A percentile compares a stretch with the other conserved stretches of the same genome.
Evolutionary conservation across 495 filamentous ascomycete species (phyloP).

Genomic region (Aspergillus ostianus): DNA sequence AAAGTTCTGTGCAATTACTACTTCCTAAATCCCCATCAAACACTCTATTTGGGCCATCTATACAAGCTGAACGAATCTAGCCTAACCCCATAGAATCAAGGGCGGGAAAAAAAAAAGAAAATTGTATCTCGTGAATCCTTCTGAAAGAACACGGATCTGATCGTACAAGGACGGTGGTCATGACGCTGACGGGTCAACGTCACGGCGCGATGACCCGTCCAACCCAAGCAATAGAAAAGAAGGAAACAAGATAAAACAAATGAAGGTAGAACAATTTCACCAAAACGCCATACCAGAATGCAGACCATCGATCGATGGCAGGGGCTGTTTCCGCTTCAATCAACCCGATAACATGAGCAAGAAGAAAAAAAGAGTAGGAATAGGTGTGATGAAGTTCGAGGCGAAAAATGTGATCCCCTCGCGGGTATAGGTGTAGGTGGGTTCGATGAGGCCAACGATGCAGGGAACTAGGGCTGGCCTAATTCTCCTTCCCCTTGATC

Average conservation of each 20-base stretch:
- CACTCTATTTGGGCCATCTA: too few species aligned
- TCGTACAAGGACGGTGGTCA: not conserved
- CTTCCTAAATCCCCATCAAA: not conserved
- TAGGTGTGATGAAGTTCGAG: too few species aligned
- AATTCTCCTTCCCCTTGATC: slow-evolving; percentile 38
- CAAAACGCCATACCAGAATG: not conserved
- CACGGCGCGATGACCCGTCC: too few species aligned
- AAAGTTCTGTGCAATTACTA: too few species aligned
- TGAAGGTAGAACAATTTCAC: not conserved
- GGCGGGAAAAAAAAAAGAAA: too few species aligned
- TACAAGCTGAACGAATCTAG: too few species aligned
- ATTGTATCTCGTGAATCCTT: slow-evolving; percentile 3
- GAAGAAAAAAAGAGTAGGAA: not conserved
- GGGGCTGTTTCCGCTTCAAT: not conserved
- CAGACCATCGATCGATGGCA: not conserved
- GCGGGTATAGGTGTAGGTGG: not conserved
- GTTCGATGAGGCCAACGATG: not conserved
- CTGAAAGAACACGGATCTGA: not conserved
- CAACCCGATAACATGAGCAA: not conserved
- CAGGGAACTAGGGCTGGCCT: not conserved
- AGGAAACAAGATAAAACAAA: not conserved
- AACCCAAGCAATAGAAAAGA: not conserved
- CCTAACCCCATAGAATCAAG: too few species aligned
- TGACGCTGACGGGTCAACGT: not conserved
- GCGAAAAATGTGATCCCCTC: too few species aligned